A percentile compares a stretch with the other conserved stretches of the same genome.
These are phyloP conservation scores for Penicillium sp. DNA, from an alignment of 2,329 filamentous ascomycete species.

Conservation along the genomic window DNA sequence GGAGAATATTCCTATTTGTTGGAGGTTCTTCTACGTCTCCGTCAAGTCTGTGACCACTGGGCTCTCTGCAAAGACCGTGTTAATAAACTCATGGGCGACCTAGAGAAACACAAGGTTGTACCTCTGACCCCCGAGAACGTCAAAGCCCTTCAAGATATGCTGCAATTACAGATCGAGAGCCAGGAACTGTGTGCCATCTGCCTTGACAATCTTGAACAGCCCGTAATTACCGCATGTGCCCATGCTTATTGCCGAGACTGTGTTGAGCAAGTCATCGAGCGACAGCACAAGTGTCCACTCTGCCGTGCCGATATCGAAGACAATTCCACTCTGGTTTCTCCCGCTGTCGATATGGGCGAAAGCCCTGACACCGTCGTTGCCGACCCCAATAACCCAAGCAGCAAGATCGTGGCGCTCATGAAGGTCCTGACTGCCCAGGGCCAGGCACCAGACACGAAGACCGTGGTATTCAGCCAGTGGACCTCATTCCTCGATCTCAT, in stretches of 20 bases:
- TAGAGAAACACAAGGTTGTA: slow-evolving; percentile 67
- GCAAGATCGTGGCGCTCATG: slow-evolving; percentile 77
- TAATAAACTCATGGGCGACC: slow-evolving; percentile 66
- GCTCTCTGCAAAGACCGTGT: slow-evolving; percentile 73
- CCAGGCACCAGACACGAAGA: slow-evolving; percentile 66
- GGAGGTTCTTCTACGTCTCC: slow-evolving; percentile 76
- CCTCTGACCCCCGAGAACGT: slow-evolving; percentile 70
- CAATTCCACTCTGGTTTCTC: slow-evolving; percentile 62
- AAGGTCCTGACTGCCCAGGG: slow-evolving; percentile 71
- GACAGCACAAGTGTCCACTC: slow-evolving; percentile 79
- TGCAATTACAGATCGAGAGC: slow-evolving; percentile 73
- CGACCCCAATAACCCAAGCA: slow-evolving; percentile 67
- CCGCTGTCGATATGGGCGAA: slow-evolving; percentile 58
- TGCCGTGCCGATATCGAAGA: slow-evolving; percentile 69
- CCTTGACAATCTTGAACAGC: slow-evolving; percentile 66
- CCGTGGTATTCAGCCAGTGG: slow-evolving; percentile 79
- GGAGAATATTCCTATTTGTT: slow-evolving; percentile 70
- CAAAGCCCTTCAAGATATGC: slow-evolving; percentile 68
- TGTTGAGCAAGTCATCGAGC: slow-evolving; percentile 70
- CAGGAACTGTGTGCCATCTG: slow-evolving; percentile 84
- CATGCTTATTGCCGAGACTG: slow-evolving; percentile 75
- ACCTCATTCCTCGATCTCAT: slow-evolving; percentile 76
- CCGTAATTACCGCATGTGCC: slow-evolving; percentile 81
- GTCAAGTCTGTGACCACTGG: slow-evolving; percentile 89
- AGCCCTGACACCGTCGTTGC: slow-evolving; percentile 50